Percentiles rank a stretch among this genome's conserved stretches.
Evolutionary conservation across 352 stramenopile species (phyloP).

Genomic region (Phytophthora capsici): DNA sequence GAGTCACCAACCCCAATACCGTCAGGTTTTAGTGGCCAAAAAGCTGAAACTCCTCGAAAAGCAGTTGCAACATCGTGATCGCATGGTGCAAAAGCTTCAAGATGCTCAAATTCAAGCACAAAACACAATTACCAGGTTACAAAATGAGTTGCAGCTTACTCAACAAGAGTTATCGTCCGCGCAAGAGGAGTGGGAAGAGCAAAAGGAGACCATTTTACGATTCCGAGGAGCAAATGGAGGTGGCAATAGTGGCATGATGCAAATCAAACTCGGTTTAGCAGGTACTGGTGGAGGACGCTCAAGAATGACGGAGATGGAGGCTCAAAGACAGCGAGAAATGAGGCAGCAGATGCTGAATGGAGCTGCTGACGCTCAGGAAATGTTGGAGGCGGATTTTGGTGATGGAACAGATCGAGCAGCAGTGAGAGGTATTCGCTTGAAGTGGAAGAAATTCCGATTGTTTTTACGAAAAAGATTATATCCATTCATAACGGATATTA

Average conservation of each 20-base stretch:
- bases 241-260: constrained; percentile 28
- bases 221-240: constrained; percentile 39
- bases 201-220: constrained; percentile 54
- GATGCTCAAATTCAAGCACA: constrained; percentile 29
- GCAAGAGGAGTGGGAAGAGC: constrained; percentile 74
- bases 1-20: constrained; percentile 51
- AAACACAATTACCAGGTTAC: constrained; percentile 39
- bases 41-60: constrained; percentile 63
- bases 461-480: constrained; percentile 44
- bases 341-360: constrained; percentile 63
- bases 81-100: constrained; percentile 45
- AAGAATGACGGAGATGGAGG: constrained; percentile 41
- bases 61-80: constrained; percentile 48
- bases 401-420: constrained; percentile 9
- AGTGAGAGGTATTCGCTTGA: constrained; percentile 28
- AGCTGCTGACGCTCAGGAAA: constrained; percentile 63
- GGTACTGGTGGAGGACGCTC: neutral
- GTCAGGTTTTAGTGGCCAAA: constrained; percentile 54
- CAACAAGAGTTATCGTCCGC: constrained; percentile 54
- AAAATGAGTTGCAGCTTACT: constrained; percentile 39
- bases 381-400: constrained; percentile 50
- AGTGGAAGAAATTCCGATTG: constrained; percentile 42
- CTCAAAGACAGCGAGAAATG: constrained; percentile 52
- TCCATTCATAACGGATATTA: constrained; percentile 69
- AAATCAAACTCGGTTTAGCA: constrained; percentile 33